Base-by-base conservation (phyloP, 331 rosid species). In the Quercus lobata region DNA sequence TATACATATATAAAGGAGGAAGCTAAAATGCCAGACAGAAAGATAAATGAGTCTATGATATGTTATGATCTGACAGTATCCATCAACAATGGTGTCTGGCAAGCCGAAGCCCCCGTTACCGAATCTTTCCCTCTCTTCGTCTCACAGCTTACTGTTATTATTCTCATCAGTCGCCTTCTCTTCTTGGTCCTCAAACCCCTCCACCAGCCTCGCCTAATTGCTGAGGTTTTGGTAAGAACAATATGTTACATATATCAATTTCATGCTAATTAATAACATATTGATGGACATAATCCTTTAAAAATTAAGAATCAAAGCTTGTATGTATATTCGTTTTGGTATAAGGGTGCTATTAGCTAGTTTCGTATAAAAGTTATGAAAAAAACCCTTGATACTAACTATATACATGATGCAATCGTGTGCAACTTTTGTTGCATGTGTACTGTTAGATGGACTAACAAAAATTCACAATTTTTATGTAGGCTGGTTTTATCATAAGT, bases 401-500 rank as follows among this genome's bases (percentile, higher is more conserved):
- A 35, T 37, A 37, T 41, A 2, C 49, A 1, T 41, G 14, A 41
- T 41, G 49, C 49, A 41, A 41, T 41, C 49, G 0, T 41, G 14
- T 41, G 4, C 49, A 0, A 41, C 12, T 63, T 15, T 63, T 16
- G 55, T 25, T 63, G 70, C 69, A 63, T 6, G 41, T 14, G 32
- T 27, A 5, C 14, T 9, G 49, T 30, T 10, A 65, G 21, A 15
- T 49, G 46, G 49, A 5, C 16, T 78, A 24, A 8, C 25, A 5
- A 8, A 44, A 57, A 2, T 14, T 72, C 19, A 17, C 24, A 79
- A 57, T 74, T 17, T 72, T 6, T 74, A 27, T 81, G 71, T 37
- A 90, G 97, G 89, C 86, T 35, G 96, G 96, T 37, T 46, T 89
- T 19, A 6, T 87, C 17, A 29, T 86, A 54, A 87, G 92, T 76